Evolutionary conservation across 352 stramenopile species (phyloP).

Genomic region (Phytopythium cucurbitacearum): DNA sequence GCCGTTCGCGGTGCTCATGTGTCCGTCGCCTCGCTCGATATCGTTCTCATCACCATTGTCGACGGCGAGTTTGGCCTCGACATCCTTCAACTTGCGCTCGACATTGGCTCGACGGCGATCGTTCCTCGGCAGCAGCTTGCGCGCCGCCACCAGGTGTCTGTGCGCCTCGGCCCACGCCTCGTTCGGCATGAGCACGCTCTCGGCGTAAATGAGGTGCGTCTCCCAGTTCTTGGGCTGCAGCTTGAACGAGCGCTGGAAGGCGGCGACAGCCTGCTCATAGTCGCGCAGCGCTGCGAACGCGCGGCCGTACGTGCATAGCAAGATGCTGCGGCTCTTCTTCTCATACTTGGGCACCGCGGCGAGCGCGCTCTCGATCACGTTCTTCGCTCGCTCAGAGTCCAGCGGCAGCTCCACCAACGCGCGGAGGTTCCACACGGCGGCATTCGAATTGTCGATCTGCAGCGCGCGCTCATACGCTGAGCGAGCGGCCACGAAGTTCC

Average conservation of each 20-base stretch:
- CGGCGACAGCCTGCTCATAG: slow-evolving; percentile 66
- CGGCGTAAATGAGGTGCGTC: slow-evolving; percentile 82
- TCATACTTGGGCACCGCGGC: slow-evolving; percentile 64
- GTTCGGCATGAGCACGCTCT: slow-evolving; percentile 69
- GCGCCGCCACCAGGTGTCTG: slow-evolving; percentile 62
- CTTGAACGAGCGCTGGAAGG: slow-evolving; percentile 82
- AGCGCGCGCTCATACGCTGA: slow-evolving; percentile 70
- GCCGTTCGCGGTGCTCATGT: no score
- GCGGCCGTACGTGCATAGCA: slow-evolving; percentile 83
- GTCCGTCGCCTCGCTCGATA: slow-evolving; percentile 1
- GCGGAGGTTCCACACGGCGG: slow-evolving; percentile 79
- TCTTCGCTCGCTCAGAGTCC: slow-evolving; percentile 59
- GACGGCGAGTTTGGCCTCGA: slow-evolving; percentile 21
- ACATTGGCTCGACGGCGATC: slow-evolving; percentile 38
- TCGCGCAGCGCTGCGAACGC: slow-evolving; percentile 63
- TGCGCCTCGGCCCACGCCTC: slow-evolving; percentile 67
- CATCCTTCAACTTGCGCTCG: slow-evolving; percentile 54
- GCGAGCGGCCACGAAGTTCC: slow-evolving; percentile 53
- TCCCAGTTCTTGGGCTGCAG: slow-evolving; percentile 74
- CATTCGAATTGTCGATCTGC: slow-evolving; percentile 56
- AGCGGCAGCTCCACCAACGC: slow-evolving; percentile 67
- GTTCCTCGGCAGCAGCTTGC: slow-evolving; percentile 54
- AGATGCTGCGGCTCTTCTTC: slow-evolving; percentile 79
- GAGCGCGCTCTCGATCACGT: slow-evolving; percentile 74
- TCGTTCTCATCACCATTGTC: slow-evolving; percentile 3